phyloP scores from a whole-genome alignment of 139 green algal species.

The Ettlia oleoabundans region DNA sequence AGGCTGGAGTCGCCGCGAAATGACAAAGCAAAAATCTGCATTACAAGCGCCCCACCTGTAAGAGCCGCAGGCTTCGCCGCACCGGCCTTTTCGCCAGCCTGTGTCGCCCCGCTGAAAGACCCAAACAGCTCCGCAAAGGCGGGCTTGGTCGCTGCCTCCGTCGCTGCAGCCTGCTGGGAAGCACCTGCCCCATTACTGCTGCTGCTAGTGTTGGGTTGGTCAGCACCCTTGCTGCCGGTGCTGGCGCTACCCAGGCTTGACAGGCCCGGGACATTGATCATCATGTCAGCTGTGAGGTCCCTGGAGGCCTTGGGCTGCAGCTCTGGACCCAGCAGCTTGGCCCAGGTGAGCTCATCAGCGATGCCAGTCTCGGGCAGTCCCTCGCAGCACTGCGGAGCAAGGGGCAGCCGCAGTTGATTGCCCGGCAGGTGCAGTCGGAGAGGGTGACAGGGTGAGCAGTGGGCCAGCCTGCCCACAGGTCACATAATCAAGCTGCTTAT shows the following conservation, averaged over 20 bases:
- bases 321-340: conserved; percentile 60
- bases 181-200: too few relatives aligned
- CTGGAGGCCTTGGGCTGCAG: neutral
- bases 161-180: neutral
- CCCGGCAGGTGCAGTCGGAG: neutral
- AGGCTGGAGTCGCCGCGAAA: too few relatives aligned
- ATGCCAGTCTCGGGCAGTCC: conserved; percentile 76
- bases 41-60: too few relatives aligned
- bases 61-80: too few relatives aligned
- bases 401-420: neutral
- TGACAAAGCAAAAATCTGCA: too few relatives aligned
- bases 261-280: conserved; percentile 21
- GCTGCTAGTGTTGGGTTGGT: neutral
- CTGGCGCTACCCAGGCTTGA: neutral
- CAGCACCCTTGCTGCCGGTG: neutral
- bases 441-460: neutral
- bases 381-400: conserved; percentile 56
- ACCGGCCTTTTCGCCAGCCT: too few relatives aligned
- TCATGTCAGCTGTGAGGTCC: conserved; percentile 27
- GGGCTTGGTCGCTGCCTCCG: conserved; percentile 3
- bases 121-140: conserved; percentile 21
- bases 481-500: too few relatives aligned
- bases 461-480: neutral
- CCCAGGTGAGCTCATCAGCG: conserved; percentile 71
- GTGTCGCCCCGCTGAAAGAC: neutral